Evolutionary conservation across 495 filamentous ascomycete species (phyloP), one percentile per base, ranked within the genome.

Genomic region (Glarea lozoyensis): DNA sequence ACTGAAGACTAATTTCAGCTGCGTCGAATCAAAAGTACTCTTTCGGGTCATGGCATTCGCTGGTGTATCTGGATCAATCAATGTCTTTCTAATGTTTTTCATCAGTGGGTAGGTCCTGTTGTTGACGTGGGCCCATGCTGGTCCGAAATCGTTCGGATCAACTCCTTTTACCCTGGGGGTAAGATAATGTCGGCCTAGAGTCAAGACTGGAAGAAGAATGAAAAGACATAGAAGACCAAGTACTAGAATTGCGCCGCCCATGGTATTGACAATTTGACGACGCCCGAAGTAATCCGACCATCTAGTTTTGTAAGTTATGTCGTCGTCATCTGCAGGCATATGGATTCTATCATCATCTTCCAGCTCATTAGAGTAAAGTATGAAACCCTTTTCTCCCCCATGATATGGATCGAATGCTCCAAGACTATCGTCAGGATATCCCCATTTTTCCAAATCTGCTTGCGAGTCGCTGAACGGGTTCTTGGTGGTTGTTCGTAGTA

Each of bases 1-100:
- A 3, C 82, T 86, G 38, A 82, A 56, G 50, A 87, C 81, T 17
- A 88, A 57, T 30, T 76, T 73, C 59, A 76, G 70, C 24, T 67
- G 73, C 38, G 67, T 74, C 4, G 80, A 81, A 54, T 79, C 69
- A 10, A 66, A 61, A 3, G 69, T 63, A 20, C 53, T 56, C 43
- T 53, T 78, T 50, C 78, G 76, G 9, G 71, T 73, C 59, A 61
- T 67, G 11, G 71, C 79, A 9, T 65, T 69, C 13, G 67, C 51
- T n/a, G 83, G 84, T 20, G 84, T 87, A 50, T 84, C 76, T 19
- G 81, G 79, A 55, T 88, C 84, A 43, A 88, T 80, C 20, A 86
- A 61, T 0, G 72, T 68, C 13, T 30, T 68, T 13, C 84, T 69
- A 27, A 82, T 54, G 52, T 84, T 82, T 19, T 71, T 66, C 30